A percentile compares a stretch with the other conserved stretches of the same genome.
Evolutionary conservation across 129 eudicot genomes (phyloP).

Genomic region (Artemisia argyi): DNA sequence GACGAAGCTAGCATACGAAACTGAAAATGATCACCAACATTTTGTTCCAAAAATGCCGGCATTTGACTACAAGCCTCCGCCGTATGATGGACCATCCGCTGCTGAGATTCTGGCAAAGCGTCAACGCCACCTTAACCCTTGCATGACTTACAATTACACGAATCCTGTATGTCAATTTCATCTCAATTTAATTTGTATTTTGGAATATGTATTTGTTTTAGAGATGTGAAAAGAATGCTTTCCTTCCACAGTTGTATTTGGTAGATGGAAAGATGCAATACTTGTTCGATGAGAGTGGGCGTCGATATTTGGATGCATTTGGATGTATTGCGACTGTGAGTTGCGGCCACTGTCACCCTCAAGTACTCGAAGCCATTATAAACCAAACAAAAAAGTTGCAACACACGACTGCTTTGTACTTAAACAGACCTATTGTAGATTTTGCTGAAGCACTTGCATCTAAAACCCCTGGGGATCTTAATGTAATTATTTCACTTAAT

Average conservation of each 20-base stretch:
- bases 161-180: slow-evolving; percentile 38
- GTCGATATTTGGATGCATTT: slow-evolving; percentile 70
- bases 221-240: background rate
- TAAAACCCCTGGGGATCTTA: slow-evolving; percentile 77
- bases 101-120: slow-evolving; percentile 56
- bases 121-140: slow-evolving; percentile 55
- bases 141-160: slow-evolving; percentile 50
- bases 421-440: slow-evolving; percentile 59
- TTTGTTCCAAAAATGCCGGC: slow-evolving; percentile 57
- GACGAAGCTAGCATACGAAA: no score
- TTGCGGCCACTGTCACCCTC: slow-evolving; percentile 81
- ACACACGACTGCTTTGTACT: slow-evolving; percentile 72
- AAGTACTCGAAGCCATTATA: slow-evolving; percentile 56
- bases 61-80: slow-evolving; percentile 67
- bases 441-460: slow-evolving; percentile 81
- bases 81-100: slow-evolving; percentile 61
- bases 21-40: slow-evolving; percentile 23
- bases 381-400: slow-evolving; percentile 61
- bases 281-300: slow-evolving; percentile 63
- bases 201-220: background rate
- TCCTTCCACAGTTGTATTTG: slow-evolving; percentile 50
- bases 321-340: slow-evolving; percentile 80
- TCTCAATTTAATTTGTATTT: background rate
- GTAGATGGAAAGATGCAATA: slow-evolving; percentile 90
- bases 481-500: slow-evolving; percentile 31